Percentiles rank a stretch among this genome's conserved stretches.
These are phyloP conservation scores for Colletotrichum eremochloae DNA, from an alignment of 2,329 filamentous ascomycete genomes.

Conservation along the genomic window DNA sequence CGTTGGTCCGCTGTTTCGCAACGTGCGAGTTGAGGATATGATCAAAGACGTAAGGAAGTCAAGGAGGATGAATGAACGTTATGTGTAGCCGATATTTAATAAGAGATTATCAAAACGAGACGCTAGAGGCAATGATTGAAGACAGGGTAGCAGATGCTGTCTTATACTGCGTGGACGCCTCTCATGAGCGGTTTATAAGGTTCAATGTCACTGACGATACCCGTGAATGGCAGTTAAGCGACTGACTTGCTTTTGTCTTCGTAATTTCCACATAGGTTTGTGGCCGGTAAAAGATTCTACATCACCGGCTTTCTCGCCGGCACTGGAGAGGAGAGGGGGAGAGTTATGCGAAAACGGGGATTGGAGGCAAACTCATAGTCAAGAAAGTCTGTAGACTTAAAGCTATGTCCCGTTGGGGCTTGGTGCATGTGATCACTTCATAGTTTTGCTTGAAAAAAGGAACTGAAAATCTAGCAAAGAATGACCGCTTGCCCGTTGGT, in stretches of 20 bases:
- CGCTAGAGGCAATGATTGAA: neutral
- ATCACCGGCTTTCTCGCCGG: neutral
- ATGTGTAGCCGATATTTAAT: neutral
- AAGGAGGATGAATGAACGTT: neutral
- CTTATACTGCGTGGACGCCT: neutral
- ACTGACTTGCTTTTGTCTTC: neutral
- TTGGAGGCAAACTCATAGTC: neutral
- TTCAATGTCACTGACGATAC: neutral
- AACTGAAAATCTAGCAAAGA: too few relatives aligned
- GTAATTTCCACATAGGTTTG: neutral
- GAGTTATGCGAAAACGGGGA: neutral
- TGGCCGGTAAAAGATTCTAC: slow-evolving; percentile 1
- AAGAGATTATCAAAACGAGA: neutral
- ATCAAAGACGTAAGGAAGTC: neutral
- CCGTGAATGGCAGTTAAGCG: neutral
- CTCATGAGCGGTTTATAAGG: neutral
- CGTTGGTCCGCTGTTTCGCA: neutral
- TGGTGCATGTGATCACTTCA: neutral
- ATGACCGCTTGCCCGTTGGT: too few relatives aligned
- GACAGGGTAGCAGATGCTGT: neutral
- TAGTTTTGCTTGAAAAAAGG: too few relatives aligned
- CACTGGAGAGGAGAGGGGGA: neutral
- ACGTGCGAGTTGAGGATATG: neutral
- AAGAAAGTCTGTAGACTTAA: neutral
- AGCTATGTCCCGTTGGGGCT: neutral